Conservation (phyloP, 1,284 basidiomycete genomes). For the Termitomyces sp. region DNA sequence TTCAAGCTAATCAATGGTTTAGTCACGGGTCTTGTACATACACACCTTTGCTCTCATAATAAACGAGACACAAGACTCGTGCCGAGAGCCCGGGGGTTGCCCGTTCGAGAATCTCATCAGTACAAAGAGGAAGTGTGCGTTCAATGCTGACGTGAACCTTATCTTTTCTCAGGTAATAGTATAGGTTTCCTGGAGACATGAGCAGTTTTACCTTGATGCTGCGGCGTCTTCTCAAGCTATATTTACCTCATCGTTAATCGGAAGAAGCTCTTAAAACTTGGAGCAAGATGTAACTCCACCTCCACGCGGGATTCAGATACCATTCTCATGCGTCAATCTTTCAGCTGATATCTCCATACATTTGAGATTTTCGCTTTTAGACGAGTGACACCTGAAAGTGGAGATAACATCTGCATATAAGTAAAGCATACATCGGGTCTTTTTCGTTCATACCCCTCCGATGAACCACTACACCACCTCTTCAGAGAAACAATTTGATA, state of each 20-base stretch:
- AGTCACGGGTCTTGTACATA: neutral
- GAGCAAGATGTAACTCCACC: neutral
- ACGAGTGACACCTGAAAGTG: neutral
- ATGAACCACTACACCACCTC: neutral
- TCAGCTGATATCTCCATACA: too few species aligned
- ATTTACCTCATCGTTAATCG: too few species aligned
- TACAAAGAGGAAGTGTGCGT: too few species aligned
- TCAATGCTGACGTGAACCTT: neutral
- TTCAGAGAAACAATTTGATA: constrained; percentile 28
- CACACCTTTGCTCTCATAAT: too few species aligned
- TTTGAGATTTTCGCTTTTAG: neutral
- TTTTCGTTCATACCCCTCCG: neutral
- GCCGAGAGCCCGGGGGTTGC: too few species aligned
- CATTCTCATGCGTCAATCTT: neutral
- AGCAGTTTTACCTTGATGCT: too few species aligned
- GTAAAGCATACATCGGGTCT: neutral
- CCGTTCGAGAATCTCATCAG: too few species aligned
- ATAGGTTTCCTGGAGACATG: too few species aligned
- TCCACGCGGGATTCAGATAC: neutral
- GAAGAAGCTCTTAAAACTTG: neutral
- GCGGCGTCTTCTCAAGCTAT: neutral
- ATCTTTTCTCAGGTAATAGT: neutral
- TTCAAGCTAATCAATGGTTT: neutral
- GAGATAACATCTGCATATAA: neutral
- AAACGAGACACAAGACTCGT: neutral